A percentile compares a stretch with the other conserved stretches of the same genome.
These are phyloP conservation scores for Roridomyces roridus DNA, from an alignment of 768 basidiomycete genomes.

Conservation along the genomic window DNA sequence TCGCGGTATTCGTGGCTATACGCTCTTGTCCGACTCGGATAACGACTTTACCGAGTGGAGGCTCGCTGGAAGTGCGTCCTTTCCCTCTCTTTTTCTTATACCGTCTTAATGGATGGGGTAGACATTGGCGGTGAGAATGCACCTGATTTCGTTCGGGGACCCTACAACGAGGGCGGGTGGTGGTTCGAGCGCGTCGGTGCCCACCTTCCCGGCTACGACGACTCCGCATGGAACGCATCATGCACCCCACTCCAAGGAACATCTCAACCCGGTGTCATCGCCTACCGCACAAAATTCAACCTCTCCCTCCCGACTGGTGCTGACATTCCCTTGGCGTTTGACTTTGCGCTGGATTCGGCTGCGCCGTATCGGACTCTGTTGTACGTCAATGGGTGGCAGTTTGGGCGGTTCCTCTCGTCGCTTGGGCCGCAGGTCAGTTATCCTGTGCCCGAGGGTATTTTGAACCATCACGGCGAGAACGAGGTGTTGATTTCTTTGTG, in stretches of 20 bases:
- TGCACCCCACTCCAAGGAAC: conserved; percentile 54
- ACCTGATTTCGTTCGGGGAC: conserved; percentile 63
- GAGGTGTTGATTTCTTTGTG: conserved; percentile 42
- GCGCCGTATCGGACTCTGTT: conserved; percentile 68
- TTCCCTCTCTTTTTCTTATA: neutral
- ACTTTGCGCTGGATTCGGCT: conserved; percentile 53
- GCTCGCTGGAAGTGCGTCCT: conserved; percentile 42
- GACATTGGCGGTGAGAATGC: conserved; percentile 47
- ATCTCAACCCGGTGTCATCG: conserved; percentile 59
- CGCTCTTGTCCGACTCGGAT: conserved; percentile 45
- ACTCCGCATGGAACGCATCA: conserved; percentile 56
- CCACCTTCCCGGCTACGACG: conserved; percentile 65
- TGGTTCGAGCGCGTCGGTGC: conserved; percentile 62
- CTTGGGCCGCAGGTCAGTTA: conserved; percentile 57
- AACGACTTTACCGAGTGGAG: conserved; percentile 44
- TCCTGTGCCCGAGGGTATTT: conserved; percentile 43
- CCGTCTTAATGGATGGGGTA: neutral
- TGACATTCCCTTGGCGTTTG: conserved; percentile 66
- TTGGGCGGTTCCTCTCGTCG: conserved; percentile 58
- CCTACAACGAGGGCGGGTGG: conserved; percentile 65
- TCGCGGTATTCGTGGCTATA: conserved; percentile 71
- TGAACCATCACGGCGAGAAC: conserved; percentile 42
- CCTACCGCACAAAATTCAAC: conserved; percentile 66
- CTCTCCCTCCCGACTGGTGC: conserved; percentile 54
- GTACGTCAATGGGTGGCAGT: conserved; percentile 78